phyloP scores from a whole-genome alignment of 2,329 filamentous ascomycete species.

The Trichoderma sp. region DNA sequence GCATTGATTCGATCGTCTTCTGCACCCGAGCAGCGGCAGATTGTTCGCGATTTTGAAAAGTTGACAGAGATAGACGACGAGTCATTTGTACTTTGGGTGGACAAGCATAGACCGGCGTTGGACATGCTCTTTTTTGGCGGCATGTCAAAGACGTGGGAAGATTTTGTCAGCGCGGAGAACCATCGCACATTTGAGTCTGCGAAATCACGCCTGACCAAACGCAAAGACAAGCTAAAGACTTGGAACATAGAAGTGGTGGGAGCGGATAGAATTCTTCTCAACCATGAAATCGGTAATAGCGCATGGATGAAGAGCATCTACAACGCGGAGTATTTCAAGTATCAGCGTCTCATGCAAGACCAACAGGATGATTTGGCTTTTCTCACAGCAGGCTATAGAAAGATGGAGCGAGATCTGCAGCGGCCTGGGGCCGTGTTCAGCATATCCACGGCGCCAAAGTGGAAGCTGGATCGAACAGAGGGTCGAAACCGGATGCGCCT shows the following conservation, averaged over 20 bases:
- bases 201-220: slow-evolving; percentile 67
- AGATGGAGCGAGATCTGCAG: slow-evolving; percentile 75
- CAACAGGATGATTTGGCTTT: slow-evolving; percentile 88
- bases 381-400: slow-evolving; percentile 72
- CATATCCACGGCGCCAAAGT: slow-evolving; percentile 65
- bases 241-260: slow-evolving; percentile 73
- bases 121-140: slow-evolving; percentile 81
- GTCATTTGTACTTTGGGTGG: slow-evolving; percentile 84
- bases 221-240: slow-evolving; percentile 77
- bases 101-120: slow-evolving; percentile 74
- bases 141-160: slow-evolving; percentile 82
- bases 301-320: slow-evolving; percentile 97
- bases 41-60: slow-evolving; percentile 78
- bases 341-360: slow-evolving; percentile 86
- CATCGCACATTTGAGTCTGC: slow-evolving; percentile 74
- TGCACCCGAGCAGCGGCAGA: slow-evolving; percentile 66
- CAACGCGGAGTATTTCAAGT: slow-evolving; percentile 85
- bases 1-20: slow-evolving; percentile 72
- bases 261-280: slow-evolving; percentile 70
- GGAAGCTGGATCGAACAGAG: slow-evolving; percentile 95
- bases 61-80: slow-evolving; percentile 87
- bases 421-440: slow-evolving; percentile 82
- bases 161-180: slow-evolving; percentile 83
- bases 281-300: slow-evolving; percentile 83
- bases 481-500: slow-evolving; percentile 93